Conservation (phyloP, 148 eudicot species). For the Rhododendron williamsianum region DNA sequence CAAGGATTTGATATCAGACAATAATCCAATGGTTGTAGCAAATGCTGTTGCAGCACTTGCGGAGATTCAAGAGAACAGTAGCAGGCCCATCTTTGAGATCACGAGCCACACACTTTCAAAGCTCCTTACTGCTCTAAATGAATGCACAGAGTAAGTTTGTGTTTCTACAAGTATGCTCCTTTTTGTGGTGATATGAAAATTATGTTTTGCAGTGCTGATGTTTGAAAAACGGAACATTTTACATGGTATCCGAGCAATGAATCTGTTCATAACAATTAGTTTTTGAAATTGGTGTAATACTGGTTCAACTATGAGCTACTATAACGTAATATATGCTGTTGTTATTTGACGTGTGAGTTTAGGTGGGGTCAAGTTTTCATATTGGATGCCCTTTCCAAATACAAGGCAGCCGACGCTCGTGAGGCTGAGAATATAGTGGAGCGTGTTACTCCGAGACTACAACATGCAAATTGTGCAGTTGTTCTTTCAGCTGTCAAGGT, state of each 20-base stretch:
- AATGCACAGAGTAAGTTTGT: conserved; percentile 89
- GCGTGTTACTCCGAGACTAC: conserved; percentile 93
- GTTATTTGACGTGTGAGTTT: background rate
- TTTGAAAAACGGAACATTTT: background rate
- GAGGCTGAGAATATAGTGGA: conserved; percentile 99
- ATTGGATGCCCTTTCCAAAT: conserved; percentile 91
- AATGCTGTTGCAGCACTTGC: conserved; percentile 99
- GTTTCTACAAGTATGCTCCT: conserved; percentile 12
- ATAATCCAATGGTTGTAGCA: conserved; percentile 99
- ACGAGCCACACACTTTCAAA: conserved; percentile 81
- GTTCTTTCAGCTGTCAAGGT: conserved; percentile 99
- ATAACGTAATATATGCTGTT: background rate
- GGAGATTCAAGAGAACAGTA: conserved; percentile 90
- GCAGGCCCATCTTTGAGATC: conserved; percentile 82
- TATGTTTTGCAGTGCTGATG: background rate
- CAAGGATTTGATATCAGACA: conserved; percentile 97
- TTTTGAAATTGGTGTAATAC: background rate
- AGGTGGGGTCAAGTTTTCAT: conserved; percentile 99
- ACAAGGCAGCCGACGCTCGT: conserved; percentile 93
- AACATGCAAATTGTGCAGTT: conserved; percentile 98
- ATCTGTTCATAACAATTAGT: background rate
- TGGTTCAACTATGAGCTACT: background rate
- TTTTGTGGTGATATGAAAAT: background rate
- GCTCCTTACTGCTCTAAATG: conserved; percentile 97
- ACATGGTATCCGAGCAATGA: background rate